A percentile compares a stretch with the other conserved stretches of the same genome.
phyloP scores from a whole-genome alignment of 2,329 filamentous ascomycete species.

The Dothistroma pini region DNA sequence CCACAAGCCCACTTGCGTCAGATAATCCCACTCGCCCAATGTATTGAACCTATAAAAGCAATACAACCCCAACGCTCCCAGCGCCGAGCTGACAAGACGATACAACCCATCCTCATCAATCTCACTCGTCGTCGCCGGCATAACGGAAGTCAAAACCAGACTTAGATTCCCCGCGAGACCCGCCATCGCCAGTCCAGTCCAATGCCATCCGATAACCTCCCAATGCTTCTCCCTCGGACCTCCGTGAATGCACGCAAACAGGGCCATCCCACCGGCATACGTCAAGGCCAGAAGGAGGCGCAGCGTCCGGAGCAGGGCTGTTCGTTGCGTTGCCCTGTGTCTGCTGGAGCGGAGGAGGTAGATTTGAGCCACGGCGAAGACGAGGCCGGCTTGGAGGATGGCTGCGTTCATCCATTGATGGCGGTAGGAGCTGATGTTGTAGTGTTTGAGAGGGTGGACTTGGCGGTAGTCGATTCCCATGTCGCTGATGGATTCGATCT shows the following conservation, averaged over 20 bases:
- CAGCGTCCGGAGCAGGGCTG: constrained; percentile 9
- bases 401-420: constrained; percentile 12
- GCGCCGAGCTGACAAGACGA: constrained; percentile 11
- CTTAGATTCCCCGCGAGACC: constrained; percentile 21
- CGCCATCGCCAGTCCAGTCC: constrained; percentile 16
- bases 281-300: constrained; percentile 13
- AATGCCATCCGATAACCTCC: constrained; percentile 25
- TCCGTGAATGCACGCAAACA: constrained; percentile 19
- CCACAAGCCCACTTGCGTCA: constrained; percentile 23
- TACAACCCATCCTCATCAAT: constrained; percentile 14
- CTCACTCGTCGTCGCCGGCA: constrained; percentile 3
- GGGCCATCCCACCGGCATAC: constrained; percentile 16
- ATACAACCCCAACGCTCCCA: constrained; percentile 16
- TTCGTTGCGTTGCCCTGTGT: neutral
- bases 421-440: constrained; percentile 17
- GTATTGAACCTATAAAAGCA: constrained; percentile 20
- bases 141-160: constrained; percentile 12
- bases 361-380: constrained; percentile 17
- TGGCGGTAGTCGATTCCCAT: constrained; percentile 24
- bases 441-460: constrained; percentile 24
- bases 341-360: constrained; percentile 10
- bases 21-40: constrained; percentile 22
- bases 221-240: constrained; percentile 21
- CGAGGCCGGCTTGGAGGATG: constrained; percentile 16
- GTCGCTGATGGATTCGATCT: constrained; percentile 20